Conservation (phyloP, 768 basidiomycete genomes). For the Paxillus involutus region DNA sequence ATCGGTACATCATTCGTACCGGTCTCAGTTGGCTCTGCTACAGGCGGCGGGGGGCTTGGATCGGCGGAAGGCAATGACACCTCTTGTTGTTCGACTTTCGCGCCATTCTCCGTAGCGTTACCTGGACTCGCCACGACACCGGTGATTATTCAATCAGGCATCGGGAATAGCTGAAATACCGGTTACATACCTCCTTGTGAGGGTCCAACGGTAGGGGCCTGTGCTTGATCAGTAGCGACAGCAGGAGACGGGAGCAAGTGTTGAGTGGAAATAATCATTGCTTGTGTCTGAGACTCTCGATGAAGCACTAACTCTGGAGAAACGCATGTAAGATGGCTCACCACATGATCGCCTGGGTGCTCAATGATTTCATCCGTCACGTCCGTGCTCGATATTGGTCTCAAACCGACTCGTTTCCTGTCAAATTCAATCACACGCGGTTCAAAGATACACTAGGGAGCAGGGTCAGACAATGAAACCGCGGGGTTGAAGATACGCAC, state of each 20-base stretch:
- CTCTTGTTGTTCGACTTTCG: slow-evolving; percentile 37
- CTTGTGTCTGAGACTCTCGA: slow-evolving; percentile 64
- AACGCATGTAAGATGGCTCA: slow-evolving; percentile 26
- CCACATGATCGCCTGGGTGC: slow-evolving; percentile 52
- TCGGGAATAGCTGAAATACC: neutral
- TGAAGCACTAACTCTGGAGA: slow-evolving; percentile 3
- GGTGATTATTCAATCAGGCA: neutral
- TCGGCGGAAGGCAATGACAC: slow-evolving; percentile 33
- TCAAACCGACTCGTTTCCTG: slow-evolving; percentile 57
- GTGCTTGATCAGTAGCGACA: slow-evolving; percentile 13
- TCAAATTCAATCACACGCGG: slow-evolving; percentile 92
- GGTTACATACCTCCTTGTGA: slow-evolving; percentile 26
- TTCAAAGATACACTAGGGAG: slow-evolving; percentile 80
- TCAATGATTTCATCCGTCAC: slow-evolving; percentile 77
- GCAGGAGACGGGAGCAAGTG: slow-evolving; percentile 57
- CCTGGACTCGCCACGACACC: slow-evolving; percentile 19
- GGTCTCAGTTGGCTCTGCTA: slow-evolving; percentile 16
- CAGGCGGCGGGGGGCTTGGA: slow-evolving; percentile 28
- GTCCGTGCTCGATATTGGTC: slow-evolving; percentile 50
- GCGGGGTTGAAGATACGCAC: slow-evolving; percentile 42
- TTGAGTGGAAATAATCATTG: slow-evolving; percentile 89
- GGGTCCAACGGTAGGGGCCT: slow-evolving; percentile 21
- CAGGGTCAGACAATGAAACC: neutral
- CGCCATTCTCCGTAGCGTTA: slow-evolving; percentile 21
- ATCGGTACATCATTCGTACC: slow-evolving; percentile 33